Evolutionary conservation across 1,284 basidiomycete genomes (phyloP).

Genomic region (Papiliotrema nemorosa): DNA sequence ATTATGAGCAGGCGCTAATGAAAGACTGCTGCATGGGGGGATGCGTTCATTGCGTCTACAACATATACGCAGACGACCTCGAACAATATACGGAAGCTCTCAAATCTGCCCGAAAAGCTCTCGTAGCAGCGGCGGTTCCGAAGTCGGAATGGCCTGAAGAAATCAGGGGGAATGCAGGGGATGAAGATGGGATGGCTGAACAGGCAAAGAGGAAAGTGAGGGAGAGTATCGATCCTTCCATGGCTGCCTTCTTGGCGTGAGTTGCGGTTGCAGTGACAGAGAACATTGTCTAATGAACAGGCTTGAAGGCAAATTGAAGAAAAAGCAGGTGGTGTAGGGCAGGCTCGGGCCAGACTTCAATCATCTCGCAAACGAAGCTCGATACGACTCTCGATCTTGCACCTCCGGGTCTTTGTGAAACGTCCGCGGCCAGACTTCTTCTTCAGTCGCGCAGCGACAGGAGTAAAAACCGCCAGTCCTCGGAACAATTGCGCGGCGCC

Average conservation of each 20-base stretch:
- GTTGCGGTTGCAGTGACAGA: conserved; percentile 3
- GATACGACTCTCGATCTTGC: no score
- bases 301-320: conserved; percentile 33
- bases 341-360: no score
- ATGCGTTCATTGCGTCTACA: conserved; percentile 83
- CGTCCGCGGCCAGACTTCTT: no score
- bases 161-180: conserved; percentile 21
- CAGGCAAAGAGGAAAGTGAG: conserved; percentile 11
- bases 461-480: no score
- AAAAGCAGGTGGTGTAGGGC: conserved; percentile 12
- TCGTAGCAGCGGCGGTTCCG: conserved; percentile 56
- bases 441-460: no score
- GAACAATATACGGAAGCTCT: conserved; percentile 63
- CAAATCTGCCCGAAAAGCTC: conserved; percentile 54
- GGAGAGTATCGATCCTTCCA: conserved; percentile 24
- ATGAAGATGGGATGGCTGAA: conserved; percentile 4
- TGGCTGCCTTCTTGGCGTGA: conserved; percentile 39
- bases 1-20: neutral
- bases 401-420: no score
- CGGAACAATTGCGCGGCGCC: no score
- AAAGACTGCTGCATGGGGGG: conserved; percentile 89
- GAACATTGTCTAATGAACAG: conserved; percentile 7
- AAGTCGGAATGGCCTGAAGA: conserved; percentile 63
- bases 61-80: conserved; percentile 74
- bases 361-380: no score